phyloP scores from a whole-genome alignment of 371 early-diverging fungal species.

The Apophysomyces trapeziformis region DNA sequence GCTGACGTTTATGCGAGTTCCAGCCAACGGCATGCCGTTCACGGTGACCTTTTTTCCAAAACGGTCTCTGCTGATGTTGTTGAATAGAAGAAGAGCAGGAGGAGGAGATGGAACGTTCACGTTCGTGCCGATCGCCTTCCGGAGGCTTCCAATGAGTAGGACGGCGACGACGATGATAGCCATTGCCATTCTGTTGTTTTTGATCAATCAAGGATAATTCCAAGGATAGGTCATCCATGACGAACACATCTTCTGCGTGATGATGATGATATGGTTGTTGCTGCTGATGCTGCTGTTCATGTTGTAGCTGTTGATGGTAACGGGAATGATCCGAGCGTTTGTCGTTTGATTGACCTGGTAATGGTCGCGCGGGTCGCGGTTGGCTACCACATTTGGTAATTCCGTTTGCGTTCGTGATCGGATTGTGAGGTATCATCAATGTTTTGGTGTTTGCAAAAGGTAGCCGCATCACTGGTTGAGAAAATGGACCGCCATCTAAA shows the following conservation, averaged over 20 bases:
- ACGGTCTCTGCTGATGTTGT: neutral
- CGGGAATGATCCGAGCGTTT: no score
- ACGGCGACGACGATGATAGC: conserved; percentile 5
- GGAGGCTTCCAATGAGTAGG: neutral
- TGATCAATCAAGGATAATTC: neutral
- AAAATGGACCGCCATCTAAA: conserved; percentile 31
- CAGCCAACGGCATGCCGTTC: conserved; percentile 11
- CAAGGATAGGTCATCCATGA: neutral
- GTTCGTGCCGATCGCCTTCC: neutral
- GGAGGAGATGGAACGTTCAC: neutral
- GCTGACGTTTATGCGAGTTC: conserved; percentile 13
- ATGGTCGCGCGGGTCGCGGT: neutral
- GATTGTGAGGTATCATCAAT: neutral
- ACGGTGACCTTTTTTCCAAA: conserved; percentile 1
- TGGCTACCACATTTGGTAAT: neutral
- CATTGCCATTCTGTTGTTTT: neutral
- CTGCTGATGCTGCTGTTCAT: no score
- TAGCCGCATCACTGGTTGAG: conserved; percentile 18
- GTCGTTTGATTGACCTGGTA: neutral
- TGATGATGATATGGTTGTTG: no score
- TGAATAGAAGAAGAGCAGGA: neutral
- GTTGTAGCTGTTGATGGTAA: no score
- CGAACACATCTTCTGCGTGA: neutral
- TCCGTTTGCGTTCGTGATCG: neutral
- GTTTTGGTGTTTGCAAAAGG: conserved; percentile 4